Percentiles rank a stretch among this genome's conserved stretches.
Conservation (phyloP, 2,329 filamentous ascomycete genomes). For the Claviceps sp. region DNA sequence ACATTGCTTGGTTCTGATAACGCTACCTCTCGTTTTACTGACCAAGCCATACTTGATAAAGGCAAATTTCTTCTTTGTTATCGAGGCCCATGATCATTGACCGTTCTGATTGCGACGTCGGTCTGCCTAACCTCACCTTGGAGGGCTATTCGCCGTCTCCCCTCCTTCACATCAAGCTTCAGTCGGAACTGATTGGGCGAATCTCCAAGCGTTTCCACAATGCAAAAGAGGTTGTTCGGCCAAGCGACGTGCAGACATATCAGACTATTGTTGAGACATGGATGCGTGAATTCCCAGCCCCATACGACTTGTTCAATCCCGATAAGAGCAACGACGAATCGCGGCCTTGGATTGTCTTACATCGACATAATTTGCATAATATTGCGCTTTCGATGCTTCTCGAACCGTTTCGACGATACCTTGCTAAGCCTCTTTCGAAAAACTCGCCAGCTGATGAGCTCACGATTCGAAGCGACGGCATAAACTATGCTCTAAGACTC, state of each 20-base stretch:
- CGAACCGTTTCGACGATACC: constrained; percentile 29
- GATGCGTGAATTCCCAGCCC: constrained; percentile 27
- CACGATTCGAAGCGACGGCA: constrained; percentile 25
- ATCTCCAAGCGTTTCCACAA: constrained; percentile 19
- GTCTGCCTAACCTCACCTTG: constrained; percentile 19
- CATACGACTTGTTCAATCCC: constrained; percentile 24
- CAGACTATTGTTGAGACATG: constrained; percentile 25
- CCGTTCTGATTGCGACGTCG: constrained; percentile 18
- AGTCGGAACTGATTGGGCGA: constrained; percentile 19
- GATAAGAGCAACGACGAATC: constrained; percentile 27
- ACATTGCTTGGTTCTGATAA: too few relatives aligned
- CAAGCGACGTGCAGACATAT: constrained; percentile 20
- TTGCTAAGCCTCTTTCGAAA: constrained; percentile 23
- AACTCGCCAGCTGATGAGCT: constrained; percentile 18
- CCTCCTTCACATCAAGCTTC: constrained; percentile 22
- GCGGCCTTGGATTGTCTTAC: constrained; percentile 29
- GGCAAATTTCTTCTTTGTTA: constrained; percentile 23
- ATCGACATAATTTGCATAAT: constrained; percentile 31
- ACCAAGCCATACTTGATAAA: too few relatives aligned
- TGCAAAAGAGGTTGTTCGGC: constrained; percentile 14
- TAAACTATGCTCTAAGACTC: constrained; percentile 30
- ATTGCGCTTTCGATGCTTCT: constrained; percentile 31
- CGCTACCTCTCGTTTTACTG: background rate
- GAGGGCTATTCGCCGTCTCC: constrained; percentile 20
- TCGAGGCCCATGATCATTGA: constrained; percentile 22